These are phyloP conservation scores for Falciphora oryzae DNA, from an alignment of 2,329 filamentous ascomycete species.

Conservation along the genomic window DNA sequence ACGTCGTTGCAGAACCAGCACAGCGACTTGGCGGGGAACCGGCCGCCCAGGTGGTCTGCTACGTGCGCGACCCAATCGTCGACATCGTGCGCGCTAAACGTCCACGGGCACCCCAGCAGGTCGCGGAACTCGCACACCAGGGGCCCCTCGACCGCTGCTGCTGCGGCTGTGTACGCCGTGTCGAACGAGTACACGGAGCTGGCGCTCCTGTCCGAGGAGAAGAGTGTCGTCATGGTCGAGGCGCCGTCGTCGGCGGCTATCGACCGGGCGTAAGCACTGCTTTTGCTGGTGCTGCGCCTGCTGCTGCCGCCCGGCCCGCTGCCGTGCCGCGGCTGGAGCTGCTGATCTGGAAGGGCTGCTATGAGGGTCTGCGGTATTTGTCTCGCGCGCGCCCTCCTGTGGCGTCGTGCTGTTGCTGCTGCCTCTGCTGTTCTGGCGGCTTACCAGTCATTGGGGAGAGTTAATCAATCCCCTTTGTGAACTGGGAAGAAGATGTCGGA, in stretches of 20 bases:
- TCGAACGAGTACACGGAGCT: conserved; percentile 1
- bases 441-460: background rate
- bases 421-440: too few species aligned
- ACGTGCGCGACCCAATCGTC: conserved; percentile 41
- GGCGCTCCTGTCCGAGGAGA: background rate
- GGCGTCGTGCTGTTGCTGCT: background rate
- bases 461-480: background rate
- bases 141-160: background rate
- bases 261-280: background rate
- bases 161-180: too few species aligned
- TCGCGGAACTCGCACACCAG: conserved; percentile 42
- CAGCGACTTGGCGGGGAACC: conserved; percentile 29
- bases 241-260: background rate
- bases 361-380: background rate
- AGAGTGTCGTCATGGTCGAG: too few species aligned
- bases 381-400: background rate
- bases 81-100: conserved; percentile 32
- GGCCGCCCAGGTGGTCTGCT: conserved; percentile 27
- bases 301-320: background rate
- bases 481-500: background rate
- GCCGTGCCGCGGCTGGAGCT: background rate
- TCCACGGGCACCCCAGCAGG: conserved; percentile 28
- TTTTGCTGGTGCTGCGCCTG: too few species aligned
- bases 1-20: conserved; percentile 47
- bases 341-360: background rate